Evolutionary conservation across 139 green algal genomes (phyloP).

Genomic region (Raphidocelis subcapitata): DNA sequence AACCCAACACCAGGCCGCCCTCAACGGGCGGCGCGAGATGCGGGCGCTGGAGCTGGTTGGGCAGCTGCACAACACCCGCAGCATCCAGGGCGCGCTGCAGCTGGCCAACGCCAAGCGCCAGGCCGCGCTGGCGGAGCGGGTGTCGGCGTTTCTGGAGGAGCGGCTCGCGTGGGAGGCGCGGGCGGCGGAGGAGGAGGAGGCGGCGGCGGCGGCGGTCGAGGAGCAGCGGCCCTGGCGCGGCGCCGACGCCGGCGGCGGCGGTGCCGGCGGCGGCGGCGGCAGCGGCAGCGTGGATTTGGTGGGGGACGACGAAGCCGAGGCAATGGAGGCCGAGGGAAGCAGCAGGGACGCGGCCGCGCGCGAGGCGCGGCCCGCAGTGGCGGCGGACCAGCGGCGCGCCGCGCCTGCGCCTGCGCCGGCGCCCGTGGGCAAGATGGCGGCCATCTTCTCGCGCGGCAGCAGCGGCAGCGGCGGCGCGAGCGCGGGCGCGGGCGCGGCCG

Average conservation of each 20-base stretch:
- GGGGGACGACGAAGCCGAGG: background rate
- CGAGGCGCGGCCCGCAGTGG: too few relatives aligned
- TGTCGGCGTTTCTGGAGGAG: constrained; percentile 22
- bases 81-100: constrained; percentile 47
- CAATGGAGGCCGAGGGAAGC: background rate
- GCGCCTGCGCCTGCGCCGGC: too few relatives aligned
- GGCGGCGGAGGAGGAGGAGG: constrained; percentile 8
- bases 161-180: constrained; percentile 13
- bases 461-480: too few relatives aligned
- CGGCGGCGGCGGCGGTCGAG: background rate
- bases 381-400: too few relatives aligned
- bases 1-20: constrained; percentile 25
- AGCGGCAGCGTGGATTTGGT: background rate
- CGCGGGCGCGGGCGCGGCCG: background rate
- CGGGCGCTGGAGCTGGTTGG: constrained; percentile 56
- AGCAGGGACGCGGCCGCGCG: background rate
- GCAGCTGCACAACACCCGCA: constrained; percentile 31
- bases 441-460: too few relatives aligned
- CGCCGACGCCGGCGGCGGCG: background rate
- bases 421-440: too few relatives aligned
- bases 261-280: background rate
- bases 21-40: constrained; percentile 38
- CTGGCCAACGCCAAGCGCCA: constrained; percentile 53
- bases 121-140: constrained; percentile 23
- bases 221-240: background rate